phyloP scores from a whole-genome alignment of 768 basidiomycete species.

The Serendipita indica region DNA sequence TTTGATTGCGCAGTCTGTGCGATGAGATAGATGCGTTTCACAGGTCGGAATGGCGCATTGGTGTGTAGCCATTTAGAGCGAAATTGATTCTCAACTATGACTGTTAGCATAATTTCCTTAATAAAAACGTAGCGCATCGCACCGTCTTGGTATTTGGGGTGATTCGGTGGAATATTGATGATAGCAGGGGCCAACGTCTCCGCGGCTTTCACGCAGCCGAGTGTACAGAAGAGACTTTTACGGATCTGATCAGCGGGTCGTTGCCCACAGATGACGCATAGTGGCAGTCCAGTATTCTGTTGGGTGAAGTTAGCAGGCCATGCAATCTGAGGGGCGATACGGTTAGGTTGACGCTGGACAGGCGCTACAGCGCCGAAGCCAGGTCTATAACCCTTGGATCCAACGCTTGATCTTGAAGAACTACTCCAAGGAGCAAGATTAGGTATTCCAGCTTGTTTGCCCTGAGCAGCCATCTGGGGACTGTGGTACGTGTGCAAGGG shows the following conservation, averaged over 20 bases:
- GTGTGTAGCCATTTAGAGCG: slow-evolving; percentile 51
- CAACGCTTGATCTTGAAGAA: background rate
- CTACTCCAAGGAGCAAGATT: background rate
- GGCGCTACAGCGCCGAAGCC: background rate
- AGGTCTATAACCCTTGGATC: background rate
- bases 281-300: background rate
- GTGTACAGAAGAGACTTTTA: background rate
- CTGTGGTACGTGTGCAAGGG: too few species aligned
- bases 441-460: too few species aligned
- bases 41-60: slow-evolving; percentile 38
- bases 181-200: slow-evolving; percentile 41
- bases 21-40: slow-evolving; percentile 51
- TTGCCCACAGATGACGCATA: too few species aligned
- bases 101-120: background rate
- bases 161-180: slow-evolving; percentile 42
- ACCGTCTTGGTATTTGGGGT: slow-evolving; percentile 55
- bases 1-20: slow-evolving; percentile 34
- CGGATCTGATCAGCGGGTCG: too few species aligned
- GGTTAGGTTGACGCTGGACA: too few species aligned
- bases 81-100: slow-evolving; percentile 37
- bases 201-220: slow-evolving; percentile 28
- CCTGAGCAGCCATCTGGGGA: too few species aligned
- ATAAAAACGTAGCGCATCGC: slow-evolving; percentile 14
- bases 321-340: too few species aligned
- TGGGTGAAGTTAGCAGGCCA: background rate